Evolutionary conservation across 2,329 filamentous ascomycete genomes (phyloP).

Genomic region (Delphinella strobiligena): DNA sequence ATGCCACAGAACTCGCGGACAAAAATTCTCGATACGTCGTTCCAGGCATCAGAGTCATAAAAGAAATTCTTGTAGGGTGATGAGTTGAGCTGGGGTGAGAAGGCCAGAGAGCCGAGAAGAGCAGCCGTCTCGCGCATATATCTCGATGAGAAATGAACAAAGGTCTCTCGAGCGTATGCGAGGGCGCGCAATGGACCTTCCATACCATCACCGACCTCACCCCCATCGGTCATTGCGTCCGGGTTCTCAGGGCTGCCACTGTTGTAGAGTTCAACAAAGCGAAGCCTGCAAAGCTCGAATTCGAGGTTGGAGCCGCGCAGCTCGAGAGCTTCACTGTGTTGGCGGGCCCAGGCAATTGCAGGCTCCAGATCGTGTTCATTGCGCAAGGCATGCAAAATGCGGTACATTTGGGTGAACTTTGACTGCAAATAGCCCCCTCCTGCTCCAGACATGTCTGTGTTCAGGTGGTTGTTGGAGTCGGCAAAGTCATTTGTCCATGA

Average conservation of each 20-base stretch:
- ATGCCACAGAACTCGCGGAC: slow-evolving; percentile 74
- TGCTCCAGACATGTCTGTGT: slow-evolving; percentile 8
- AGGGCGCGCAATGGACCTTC: slow-evolving; percentile 55
- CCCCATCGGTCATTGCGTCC: slow-evolving; percentile 28
- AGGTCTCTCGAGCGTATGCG: slow-evolving; percentile 62
- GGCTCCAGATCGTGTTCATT: slow-evolving; percentile 59
- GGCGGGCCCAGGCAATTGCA: slow-evolving; percentile 76
- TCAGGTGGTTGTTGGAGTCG: not conserved
- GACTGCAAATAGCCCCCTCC: slow-evolving; percentile 52
- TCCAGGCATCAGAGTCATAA: slow-evolving; percentile 62
- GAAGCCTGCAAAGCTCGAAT: slow-evolving; percentile 82
- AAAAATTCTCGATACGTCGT: slow-evolving; percentile 76
- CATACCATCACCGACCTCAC: slow-evolving; percentile 30
- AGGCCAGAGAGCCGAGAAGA: slow-evolving; percentile 71
- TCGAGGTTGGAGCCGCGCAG: slow-evolving; percentile 81
- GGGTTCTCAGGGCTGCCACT: slow-evolving; percentile 32
- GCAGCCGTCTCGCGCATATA: slow-evolving; percentile 72
- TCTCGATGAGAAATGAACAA: slow-evolving; percentile 59
- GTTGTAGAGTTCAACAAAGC: slow-evolving; percentile 81
- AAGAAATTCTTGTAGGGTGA: slow-evolving; percentile 77
- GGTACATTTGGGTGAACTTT: slow-evolving; percentile 82
- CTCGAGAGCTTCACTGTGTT: slow-evolving; percentile 60
- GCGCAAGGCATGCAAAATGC: slow-evolving; percentile 69
- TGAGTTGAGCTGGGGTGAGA: slow-evolving; percentile 55
- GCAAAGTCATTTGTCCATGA: not conserved